Base-by-base conservation (phyloP, 805 yeast species). In the Grigorovia jiainica region DNA sequence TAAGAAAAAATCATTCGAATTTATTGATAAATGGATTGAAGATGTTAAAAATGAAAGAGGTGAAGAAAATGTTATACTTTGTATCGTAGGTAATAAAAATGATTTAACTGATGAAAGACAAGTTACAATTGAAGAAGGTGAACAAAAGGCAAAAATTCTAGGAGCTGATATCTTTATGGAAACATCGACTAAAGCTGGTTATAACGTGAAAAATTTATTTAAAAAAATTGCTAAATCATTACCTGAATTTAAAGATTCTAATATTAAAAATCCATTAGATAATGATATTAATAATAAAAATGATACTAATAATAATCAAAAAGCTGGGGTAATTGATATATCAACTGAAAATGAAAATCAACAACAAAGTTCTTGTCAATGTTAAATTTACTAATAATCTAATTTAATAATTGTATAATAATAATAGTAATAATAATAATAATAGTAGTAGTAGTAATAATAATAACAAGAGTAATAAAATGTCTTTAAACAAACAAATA, bases 41-140 rank as follows among this genome's bases (percentile, higher is more conserved):
- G 97, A 90, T 59, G 97, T 92, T 6, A 82, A 83, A 57, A 80
- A 86, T 47, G 98, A 90, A 66, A 74, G 97, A 49, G 97, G 96
- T 9, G 71, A 72, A 25, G 78, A 76, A 19, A 87, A 87, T 58
- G 97, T 90, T 25, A 79, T 90, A 48, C 72, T 92, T 34, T 92
- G 87, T 40, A 65, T 90, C 36, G 97, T 90, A 30, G 98, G 97
- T 18, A 90, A 92, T 65, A 90, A 90, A 66, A 74, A 79, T 32
- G 97, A 89, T 65, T 71, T 89, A 41, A 66, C 71, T 34, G 87
- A 82, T 52, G 79, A 82, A 57, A 76, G 97, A 54, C 87, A 87
- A 56, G 89, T 89, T 6, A 71, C 87, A 3, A 64, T 71, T 6
- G 89, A 83, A 51, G 97, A 92, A 55, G 96, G 95, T 34, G 92